Percentiles rank a stretch among this genome's conserved stretches.
These are phyloP conservation scores for Lophiostoma macrostomum DNA, from an alignment of 495 filamentous ascomycete genomes.

Conservation along the genomic window DNA sequence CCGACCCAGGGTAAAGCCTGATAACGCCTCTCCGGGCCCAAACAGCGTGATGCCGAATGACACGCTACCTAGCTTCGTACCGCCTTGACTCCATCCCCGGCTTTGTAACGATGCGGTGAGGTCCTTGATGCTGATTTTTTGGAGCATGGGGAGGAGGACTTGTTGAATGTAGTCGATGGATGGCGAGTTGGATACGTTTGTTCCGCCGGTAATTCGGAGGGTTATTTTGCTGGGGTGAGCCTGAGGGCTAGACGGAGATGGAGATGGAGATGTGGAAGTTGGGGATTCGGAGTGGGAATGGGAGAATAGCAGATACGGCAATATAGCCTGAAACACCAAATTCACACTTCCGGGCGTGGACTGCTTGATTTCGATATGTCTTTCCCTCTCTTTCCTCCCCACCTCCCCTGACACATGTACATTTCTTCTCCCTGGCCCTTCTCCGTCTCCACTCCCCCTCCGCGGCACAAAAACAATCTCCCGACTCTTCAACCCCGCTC, in stretches of 20 bases:
- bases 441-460: neutral
- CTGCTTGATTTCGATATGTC: constrained; percentile 34
- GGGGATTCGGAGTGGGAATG: no score
- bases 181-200: constrained; percentile 68
- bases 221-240: neutral
- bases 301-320: constrained; percentile 71
- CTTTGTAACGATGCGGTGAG: constrained; percentile 55
- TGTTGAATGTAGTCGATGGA: constrained; percentile 76
- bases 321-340: constrained; percentile 77
- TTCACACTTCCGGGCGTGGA: constrained; percentile 53
- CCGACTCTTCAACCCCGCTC: constrained; percentile 46
- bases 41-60: constrained; percentile 59
- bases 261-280: constrained; percentile 12
- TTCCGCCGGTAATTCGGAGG: constrained; percentile 70
- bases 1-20: constrained; percentile 47
- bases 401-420: neutral
- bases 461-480: constrained; percentile 38
- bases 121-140: constrained; percentile 56
- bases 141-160: constrained; percentile 69
- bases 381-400: constrained; percentile 2
- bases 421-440: neutral
- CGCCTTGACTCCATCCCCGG: constrained; percentile 68
- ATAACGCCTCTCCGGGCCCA: constrained; percentile 43
- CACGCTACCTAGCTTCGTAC: constrained; percentile 55
- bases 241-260: no score